Evolutionary conservation across 768 basidiomycete species (phyloP).

Genomic region (Cystofilobasidium bisporidii): DNA sequence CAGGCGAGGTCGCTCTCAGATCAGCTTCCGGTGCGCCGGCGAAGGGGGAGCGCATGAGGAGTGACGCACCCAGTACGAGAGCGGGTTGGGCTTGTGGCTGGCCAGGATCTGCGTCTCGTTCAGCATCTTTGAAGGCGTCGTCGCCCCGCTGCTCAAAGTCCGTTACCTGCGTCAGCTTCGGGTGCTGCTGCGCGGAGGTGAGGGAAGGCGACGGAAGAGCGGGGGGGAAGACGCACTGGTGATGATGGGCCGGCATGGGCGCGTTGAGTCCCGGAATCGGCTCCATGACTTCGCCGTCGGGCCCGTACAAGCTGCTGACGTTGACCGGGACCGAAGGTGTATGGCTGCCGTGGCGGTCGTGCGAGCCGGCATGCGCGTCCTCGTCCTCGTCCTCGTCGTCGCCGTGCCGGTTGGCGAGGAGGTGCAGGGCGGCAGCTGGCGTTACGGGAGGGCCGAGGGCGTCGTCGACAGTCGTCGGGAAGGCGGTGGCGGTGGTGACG

Average conservation of each 20-base stretch:
- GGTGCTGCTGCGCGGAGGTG: background rate
- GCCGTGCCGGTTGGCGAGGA: background rate
- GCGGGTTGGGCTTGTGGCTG: slow-evolving; percentile 59
- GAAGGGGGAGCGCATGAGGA: too few species aligned
- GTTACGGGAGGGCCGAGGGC: too few species aligned
- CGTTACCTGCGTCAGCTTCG: background rate
- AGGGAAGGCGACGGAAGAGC: background rate
- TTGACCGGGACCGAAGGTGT: background rate
- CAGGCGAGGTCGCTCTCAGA: background rate
- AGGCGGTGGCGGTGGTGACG: too few species aligned
- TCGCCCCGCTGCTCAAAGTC: background rate
- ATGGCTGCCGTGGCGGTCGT: background rate
- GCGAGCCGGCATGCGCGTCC: background rate
- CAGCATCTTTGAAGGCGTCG: slow-evolving; percentile 38
- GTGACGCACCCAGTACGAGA: slow-evolving; percentile 55
- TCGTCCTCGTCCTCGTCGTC: background rate
- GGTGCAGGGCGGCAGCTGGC: too few species aligned
- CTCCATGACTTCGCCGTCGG: background rate
- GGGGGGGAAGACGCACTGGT: background rate
- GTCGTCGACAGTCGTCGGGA: too few species aligned
- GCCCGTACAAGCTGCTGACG: background rate
- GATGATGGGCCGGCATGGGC: background rate
- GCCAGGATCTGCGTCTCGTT: slow-evolving; percentile 67
- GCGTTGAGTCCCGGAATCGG: background rate
- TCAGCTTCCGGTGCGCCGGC: too few species aligned